A percentile compares a stretch with the other conserved stretches of the same genome.
Evolutionary conservation across 2,329 filamentous ascomycete genomes (phyloP).

Genomic region (Blastomyces percursus): DNA sequence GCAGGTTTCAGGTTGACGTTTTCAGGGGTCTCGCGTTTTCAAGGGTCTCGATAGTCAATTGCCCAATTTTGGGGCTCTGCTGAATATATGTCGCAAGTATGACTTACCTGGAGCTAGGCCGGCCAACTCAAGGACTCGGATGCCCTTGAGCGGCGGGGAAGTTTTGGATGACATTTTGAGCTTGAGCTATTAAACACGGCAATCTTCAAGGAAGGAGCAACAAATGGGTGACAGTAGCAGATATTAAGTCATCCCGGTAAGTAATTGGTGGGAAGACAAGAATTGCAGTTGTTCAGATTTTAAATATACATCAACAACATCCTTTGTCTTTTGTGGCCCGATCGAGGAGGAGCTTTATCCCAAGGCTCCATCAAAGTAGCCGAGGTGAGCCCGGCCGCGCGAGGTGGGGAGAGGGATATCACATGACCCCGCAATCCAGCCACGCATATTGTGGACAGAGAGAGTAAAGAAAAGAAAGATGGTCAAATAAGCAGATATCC

Average conservation of each 20-base stretch:
- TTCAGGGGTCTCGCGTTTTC: background rate
- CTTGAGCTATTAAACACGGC: background rate
- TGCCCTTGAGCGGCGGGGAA: constrained; percentile 16
- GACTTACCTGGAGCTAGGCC: constrained; percentile 20
- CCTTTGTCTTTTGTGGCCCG: background rate
- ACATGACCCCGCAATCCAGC: background rate
- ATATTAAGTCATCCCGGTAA: background rate
- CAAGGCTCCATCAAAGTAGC: background rate
- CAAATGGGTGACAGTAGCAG: background rate
- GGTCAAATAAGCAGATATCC: background rate
- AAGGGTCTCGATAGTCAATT: background rate
- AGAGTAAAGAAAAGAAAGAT: background rate
- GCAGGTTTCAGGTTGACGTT: too few species aligned
- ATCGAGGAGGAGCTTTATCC: background rate
- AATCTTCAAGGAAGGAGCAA: background rate
- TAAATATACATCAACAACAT: background rate
- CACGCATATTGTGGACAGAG: background rate
- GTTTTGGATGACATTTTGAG: constrained; percentile 4
- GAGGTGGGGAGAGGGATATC: background rate
- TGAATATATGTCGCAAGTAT: constrained; percentile 18
- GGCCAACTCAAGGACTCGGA: constrained; percentile 21
- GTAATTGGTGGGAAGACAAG: background rate
- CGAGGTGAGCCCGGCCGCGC: background rate
- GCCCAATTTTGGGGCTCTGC: constrained; percentile 17
- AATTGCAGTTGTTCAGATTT: background rate